Base-by-base conservation (phyloP, 345 rosid species). In the Rhodamnia rubescens region DNA sequence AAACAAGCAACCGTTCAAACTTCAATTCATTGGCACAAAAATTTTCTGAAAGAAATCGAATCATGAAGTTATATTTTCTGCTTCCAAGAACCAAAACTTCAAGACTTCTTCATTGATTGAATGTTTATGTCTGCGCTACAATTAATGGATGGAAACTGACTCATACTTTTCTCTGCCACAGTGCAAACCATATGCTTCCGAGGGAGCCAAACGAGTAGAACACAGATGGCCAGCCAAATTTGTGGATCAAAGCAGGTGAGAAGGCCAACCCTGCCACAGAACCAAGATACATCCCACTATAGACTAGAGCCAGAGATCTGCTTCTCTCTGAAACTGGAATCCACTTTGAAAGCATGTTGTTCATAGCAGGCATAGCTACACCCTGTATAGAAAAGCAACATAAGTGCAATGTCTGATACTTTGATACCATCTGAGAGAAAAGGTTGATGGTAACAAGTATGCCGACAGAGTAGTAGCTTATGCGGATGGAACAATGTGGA, bases 361-460 rank as follows among this genome's bases (percentile, higher is more conserved):
- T 97, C 99, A 97, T 97, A 56, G 99, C 98, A 89, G 99, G 99
- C 99, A 97, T 97, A 61, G 99, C 99, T 87, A 97, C 99, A 87
- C 99, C 99, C 98, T 97, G 95, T 20, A 82, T 47, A 83, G 52
- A 87, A 69, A 7, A 32, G 82, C 40, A 69, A 69, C 47, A 69
- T 69, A 18, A 69, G 80, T 69, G 47, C 14, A 2, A 36, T 69
- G 80, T 69, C 80, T 32, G 47, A 82, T 52, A 24, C 8, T 52
- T 56, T 18, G 61, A 53, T 20, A 52, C n/a, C 20, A 51, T 69
- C 26, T 18, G 47, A 69, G 24, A 36, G 47, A 69, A 69, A 69
- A 36, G 78, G 13, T 69, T 69, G 78, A 69, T 0, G 42, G 74
- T 61, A 27, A 53, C 54, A 53, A 61, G 21, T 61, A 61, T 61